These are phyloP conservation scores for Trichoderma gamsii DNA, from an alignment of 495 filamentous ascomycete genomes.

Conservation along the genomic window DNA sequence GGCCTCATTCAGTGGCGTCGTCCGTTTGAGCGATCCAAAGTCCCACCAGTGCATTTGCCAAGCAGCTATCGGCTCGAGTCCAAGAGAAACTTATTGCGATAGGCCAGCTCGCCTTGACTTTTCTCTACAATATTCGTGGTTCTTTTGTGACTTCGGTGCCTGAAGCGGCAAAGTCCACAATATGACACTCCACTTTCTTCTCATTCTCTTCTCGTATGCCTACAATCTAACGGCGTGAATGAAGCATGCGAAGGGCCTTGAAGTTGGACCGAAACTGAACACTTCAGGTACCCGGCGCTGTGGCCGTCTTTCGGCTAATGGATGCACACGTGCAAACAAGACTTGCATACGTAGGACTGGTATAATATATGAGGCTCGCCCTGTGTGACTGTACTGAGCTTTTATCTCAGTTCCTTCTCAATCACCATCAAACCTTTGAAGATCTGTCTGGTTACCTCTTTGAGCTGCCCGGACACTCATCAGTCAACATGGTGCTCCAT, in stretches of 20 bases:
- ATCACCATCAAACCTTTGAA: not conserved
- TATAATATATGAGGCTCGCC: not conserved
- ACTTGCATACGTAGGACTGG: not conserved
- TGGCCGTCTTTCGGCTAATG: not conserved
- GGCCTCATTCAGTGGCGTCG: not conserved
- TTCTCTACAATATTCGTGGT: not conserved
- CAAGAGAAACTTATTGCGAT: not conserved
- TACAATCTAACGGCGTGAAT: not conserved
- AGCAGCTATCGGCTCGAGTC: not conserved
- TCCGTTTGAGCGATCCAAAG: not conserved
- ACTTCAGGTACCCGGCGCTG: not conserved
- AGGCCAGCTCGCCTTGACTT: not conserved
- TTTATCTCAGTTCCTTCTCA: not conserved
- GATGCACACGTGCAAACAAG: not conserved
- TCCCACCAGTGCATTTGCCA: not conserved
- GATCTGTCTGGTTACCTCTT: not conserved
- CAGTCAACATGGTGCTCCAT: slow-evolving; percentile 43
- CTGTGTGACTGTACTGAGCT: not conserved
- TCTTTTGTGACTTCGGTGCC: not conserved
- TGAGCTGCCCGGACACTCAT: not conserved
- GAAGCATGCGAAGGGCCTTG: not conserved
- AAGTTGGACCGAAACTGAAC: not conserved
- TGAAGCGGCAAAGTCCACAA: not conserved
- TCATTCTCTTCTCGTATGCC: not conserved
- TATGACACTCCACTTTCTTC: not conserved